Base-by-base conservation (phyloP, 2,329 filamentous ascomycete species). In the Colletotrichum scovillei region DNA sequence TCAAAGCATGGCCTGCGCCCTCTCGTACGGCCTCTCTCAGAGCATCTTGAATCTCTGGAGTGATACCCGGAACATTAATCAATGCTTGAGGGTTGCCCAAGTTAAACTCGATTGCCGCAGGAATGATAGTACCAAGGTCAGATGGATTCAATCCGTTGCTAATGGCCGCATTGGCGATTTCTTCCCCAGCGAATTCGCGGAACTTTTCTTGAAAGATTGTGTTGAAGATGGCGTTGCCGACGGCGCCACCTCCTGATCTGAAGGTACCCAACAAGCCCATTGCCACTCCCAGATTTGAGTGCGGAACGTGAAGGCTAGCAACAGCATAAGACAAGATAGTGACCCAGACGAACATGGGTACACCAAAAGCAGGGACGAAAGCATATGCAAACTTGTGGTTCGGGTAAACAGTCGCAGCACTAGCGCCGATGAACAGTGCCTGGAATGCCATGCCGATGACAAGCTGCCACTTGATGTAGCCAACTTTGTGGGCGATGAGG, bases 211-310 rank as follows among this genome's bases (percentile, higher is more conserved):
- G 73, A 63, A 75, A 75, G 65, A 82, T 80, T 8, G 80, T 80
- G 19, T 77, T 77, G 76, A 82, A 82, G 64, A 83, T 77, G 28
- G 81, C 80, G 49, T 79, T 82, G 24, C 80, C 81, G 19, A 83
- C 78, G 9, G 80, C 78, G 19, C 79, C 80, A 28, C 81, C 81
- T 11, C 73, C 77, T 22, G 76, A 78, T 42, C 80, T 77, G 74
- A 80, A 81, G 0, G 79, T 80, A 3, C 80, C 80, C 14, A 81
- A 73, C 19, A 81, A 67, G 8, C 80, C 80, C 55, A 78, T 76
- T 19, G 79, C 77, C 12, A 80, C 75, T 30, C 80, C 80, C 3
- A 82, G 76, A 57, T 80, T 78, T 32, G 78, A 76, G 28, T 78
- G 75, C 0, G 79, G 80, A 2, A 81, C 80, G 70, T 78, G 77